Conservation (phyloP, 2,329 filamentous ascomycete genomes). For the Cadophora sp. region DNA sequence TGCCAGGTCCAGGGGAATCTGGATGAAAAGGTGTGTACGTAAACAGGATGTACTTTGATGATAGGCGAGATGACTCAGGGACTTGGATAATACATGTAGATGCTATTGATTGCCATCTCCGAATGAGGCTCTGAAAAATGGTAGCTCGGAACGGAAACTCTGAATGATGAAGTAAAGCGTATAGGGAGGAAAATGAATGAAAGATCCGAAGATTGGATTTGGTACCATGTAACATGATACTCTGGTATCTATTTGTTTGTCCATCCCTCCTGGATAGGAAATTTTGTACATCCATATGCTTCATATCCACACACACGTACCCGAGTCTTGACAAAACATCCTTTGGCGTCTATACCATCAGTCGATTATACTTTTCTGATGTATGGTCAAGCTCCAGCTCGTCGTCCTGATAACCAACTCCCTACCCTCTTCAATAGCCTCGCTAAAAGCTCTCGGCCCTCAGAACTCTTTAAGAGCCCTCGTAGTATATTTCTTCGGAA, state of each 20-base stretch:
- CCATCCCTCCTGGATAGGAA: neutral
- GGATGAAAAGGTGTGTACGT: neutral
- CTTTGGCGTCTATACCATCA: neutral
- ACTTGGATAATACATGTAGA: neutral
- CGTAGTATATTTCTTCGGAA: slow-evolving; percentile 52
- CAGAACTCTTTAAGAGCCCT: slow-evolving; percentile 26
- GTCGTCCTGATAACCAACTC: neutral
- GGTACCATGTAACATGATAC: neutral
- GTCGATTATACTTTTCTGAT: neutral
- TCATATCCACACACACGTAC: neutral
- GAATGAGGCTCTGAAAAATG: too few relatives aligned
- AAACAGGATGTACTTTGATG: neutral
- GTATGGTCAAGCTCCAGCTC: neutral
- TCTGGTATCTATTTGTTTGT: neutral
- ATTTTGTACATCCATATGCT: neutral
- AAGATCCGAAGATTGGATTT: neutral
- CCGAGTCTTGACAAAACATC: neutral
- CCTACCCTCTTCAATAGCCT: neutral
- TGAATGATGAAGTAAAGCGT: too few relatives aligned
- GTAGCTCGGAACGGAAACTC: too few relatives aligned
- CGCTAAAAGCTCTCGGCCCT: neutral
- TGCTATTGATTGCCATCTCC: too few relatives aligned
- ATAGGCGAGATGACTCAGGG: neutral
- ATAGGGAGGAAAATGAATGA: too few relatives aligned
- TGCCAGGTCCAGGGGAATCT: neutral